phyloP scores from a whole-genome alignment of 1,284 basidiomycete species.

The Ustilago hordei region DNA sequence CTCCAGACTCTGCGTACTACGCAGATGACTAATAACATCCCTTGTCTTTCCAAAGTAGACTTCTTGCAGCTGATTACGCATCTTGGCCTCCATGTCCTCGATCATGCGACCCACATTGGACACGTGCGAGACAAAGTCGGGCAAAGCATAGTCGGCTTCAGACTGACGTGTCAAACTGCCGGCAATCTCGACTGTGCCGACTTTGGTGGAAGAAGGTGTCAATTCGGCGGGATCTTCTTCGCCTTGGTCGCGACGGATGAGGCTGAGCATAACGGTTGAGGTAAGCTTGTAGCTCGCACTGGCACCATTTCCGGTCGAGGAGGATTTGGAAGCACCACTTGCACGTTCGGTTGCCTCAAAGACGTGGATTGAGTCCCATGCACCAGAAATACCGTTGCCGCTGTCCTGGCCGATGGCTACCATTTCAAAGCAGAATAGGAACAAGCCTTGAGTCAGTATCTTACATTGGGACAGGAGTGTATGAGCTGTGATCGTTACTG shows the following conservation, averaged over 20 bases:
- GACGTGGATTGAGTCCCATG: constrained; percentile 99
- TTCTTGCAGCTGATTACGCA: constrained; percentile 84
- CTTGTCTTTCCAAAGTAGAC: constrained; percentile 99
- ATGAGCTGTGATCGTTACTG: constrained; percentile 64
- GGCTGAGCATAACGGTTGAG: constrained; percentile 95
- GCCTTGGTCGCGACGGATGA: constrained; percentile 76
- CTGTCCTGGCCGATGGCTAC: constrained; percentile 49
- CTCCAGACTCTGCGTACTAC: constrained; percentile 87
- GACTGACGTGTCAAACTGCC: constrained; percentile 97
- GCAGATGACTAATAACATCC: constrained; percentile 90
- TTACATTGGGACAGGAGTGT: too few relatives aligned
- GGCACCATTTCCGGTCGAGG: constrained; percentile 73
- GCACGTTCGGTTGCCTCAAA: constrained; percentile 88
- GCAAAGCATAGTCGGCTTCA: constrained; percentile 72
- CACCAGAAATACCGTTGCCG: constrained; percentile 72
- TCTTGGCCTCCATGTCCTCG: constrained; percentile 99
- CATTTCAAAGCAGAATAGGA: background rate
- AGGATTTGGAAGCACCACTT: constrained; percentile 24
- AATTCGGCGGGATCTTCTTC: constrained; percentile 65
- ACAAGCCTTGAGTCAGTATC: background rate
- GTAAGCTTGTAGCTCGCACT: constrained; percentile 97
- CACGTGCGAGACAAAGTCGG: constrained; percentile 77
- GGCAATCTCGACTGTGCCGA: constrained; percentile 84
- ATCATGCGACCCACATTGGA: constrained; percentile 92
- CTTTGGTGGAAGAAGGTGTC: constrained; percentile 63